phyloP scores from a whole-genome alignment of 257 asterid species.

The Dorcoceras hygrometricum region DNA sequence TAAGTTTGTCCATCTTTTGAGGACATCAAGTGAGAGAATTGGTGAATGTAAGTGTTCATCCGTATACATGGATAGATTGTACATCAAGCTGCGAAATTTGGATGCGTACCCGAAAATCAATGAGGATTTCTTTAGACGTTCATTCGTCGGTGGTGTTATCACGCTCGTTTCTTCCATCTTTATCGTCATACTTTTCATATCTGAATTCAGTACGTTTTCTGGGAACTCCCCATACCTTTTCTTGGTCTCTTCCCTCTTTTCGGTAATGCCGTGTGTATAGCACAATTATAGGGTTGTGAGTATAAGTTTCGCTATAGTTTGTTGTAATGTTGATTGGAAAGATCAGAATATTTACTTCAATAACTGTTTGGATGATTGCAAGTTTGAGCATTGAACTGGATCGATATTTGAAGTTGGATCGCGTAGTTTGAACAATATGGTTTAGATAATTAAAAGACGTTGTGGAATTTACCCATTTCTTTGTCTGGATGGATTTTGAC shows the following conservation, averaged over 20 bases:
- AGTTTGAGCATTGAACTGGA: not conserved
- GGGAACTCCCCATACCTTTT: not conserved
- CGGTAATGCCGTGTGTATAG: not conserved
- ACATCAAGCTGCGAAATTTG: conserved; percentile 71
- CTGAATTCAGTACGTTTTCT: conserved; percentile 74
- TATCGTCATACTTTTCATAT: conserved; percentile 73
- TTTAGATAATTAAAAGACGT: not conserved
- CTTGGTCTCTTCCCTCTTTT: not conserved
- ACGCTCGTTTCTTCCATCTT: conserved; percentile 67
- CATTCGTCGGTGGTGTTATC: conserved; percentile 87
- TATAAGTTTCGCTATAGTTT: not conserved
- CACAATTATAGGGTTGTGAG: not conserved
- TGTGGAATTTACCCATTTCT: not conserved
- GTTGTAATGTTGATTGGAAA: not conserved
- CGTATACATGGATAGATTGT: conserved; percentile 44
- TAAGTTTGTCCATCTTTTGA: no score
- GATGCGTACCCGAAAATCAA: conserved; percentile 94
- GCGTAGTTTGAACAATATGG: conserved; percentile 19
- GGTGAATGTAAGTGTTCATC: conserved; percentile 3
- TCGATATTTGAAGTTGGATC: not conserved
- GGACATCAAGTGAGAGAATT: not conserved
- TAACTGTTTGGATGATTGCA: not conserved
- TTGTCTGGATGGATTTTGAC: not conserved
- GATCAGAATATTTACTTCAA: not conserved
- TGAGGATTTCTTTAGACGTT: conserved; percentile 94